Evolutionary conservation across 1,284 basidiomycete species (phyloP), one percentile per base, ranked within the genome.

Genomic region (Rhodotorula glutinis): DNA sequence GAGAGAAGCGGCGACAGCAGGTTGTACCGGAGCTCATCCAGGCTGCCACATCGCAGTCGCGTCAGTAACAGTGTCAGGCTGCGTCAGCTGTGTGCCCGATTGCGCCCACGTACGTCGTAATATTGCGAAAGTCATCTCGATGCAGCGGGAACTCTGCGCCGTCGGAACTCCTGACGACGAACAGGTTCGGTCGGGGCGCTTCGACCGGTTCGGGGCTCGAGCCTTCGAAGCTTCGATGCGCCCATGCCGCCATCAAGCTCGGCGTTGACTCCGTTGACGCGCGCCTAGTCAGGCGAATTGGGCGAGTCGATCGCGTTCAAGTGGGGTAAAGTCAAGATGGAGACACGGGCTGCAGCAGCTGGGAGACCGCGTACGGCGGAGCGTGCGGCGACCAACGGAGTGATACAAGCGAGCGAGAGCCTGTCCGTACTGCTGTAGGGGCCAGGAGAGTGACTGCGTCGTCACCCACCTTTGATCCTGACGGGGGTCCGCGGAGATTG

Each of bases 141-240:
- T 53, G 49, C 25, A 73, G 40, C 1, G 41, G 29, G 65, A 73
- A 73, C 58, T 65, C 63, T 27, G 69, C 64, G 40, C 71, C 71
- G 44, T 73, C 71, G 17, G 63, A 64, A 10, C 66, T 65, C 19
- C 71, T 59, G 21, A 73, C 65, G 27, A 58, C 66, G 41, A 65
- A 67, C 41, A 70, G 63, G 9, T 29, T 47, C 17, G 62, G 62
- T 10, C 51, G 40, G n/a, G 49, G 49, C 25, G 25, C 25, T 25
- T 29, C 25, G 25, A 51, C 25, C n/a, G 49, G 25, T 27, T 29
- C n/a, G 38, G 27, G 40, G 16, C 21, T 49, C 3, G 58, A 7
- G 16, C 16, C n/a, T 25, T 16, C 49, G 27, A 16, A 11, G 8
- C 25, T 16, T 4, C 2, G 25, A 7, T 51, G 49, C 25, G 49